These are phyloP conservation scores for Nematodospora anomalae DNA, from an alignment of 1,139 yeast species.

Conservation along the genomic window DNA sequence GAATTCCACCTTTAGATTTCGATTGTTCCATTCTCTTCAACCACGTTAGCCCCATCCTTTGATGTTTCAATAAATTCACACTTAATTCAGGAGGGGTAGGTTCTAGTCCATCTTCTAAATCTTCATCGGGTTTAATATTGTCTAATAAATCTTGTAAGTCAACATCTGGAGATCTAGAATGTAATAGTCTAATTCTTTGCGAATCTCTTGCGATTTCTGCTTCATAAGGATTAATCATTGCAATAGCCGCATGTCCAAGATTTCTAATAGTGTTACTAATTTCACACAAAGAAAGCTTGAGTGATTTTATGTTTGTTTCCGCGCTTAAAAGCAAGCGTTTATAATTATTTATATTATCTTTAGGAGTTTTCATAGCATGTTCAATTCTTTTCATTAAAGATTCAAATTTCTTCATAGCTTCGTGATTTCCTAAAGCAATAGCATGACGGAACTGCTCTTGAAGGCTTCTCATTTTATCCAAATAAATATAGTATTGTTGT, in stretches of 20 bases:
- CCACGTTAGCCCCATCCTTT: slow-evolving; percentile 85
- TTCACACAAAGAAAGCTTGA: neutral
- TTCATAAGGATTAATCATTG: slow-evolving; percentile 9
- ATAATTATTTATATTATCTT: slow-evolving; percentile 5
- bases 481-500: neutral
- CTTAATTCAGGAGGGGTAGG: slow-evolving; percentile 71
- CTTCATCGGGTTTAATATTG: slow-evolving; percentile 65
- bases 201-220: slow-evolving; percentile 7
- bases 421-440: slow-evolving; percentile 4
- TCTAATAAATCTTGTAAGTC: slow-evolving; percentile 57
- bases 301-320: slow-evolving; percentile 3
- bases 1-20: slow-evolving; percentile 66
- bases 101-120: slow-evolving; percentile 44
- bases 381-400: neutral
- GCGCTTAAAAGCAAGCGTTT: slow-evolving; percentile 2
- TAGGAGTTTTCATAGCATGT: slow-evolving; percentile 2
- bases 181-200: neutral
- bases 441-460: slow-evolving; percentile 2
- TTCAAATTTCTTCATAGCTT: slow-evolving; percentile 1
- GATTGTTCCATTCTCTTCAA: slow-evolving; percentile 64
- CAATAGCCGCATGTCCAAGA: slow-evolving; percentile 6
- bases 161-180: slow-evolving; percentile 15
- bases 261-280: slow-evolving; percentile 3
- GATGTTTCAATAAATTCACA: slow-evolving; percentile 75
- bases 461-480: neutral